phyloP scores from a whole-genome alignment of 1,284 basidiomycete species.

The Leucoagaricus sp. region DNA sequence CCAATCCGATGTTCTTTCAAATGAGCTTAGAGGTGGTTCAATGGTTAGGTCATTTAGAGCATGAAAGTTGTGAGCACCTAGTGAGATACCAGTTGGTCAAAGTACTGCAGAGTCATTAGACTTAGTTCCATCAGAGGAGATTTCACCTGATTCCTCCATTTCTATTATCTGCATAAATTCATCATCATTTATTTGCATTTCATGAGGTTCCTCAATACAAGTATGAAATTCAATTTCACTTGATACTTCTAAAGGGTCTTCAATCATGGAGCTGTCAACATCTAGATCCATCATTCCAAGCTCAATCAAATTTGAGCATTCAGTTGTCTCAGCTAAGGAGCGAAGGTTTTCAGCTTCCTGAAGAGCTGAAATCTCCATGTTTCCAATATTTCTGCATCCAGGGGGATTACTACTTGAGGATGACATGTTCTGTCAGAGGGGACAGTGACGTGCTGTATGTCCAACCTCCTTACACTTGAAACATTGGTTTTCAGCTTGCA shows the following conservation, averaged over 20 bases:
- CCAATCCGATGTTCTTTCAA: background rate
- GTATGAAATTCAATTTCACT: slow-evolving; percentile 9
- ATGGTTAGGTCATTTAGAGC: background rate
- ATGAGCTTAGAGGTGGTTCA: background rate
- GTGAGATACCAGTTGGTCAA: background rate
- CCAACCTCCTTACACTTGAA: slow-evolving; percentile 20
- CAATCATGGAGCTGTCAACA: too few relatives aligned
- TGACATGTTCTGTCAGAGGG: background rate
- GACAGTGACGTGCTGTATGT: slow-evolving; percentile 14
- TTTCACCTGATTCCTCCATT: too few relatives aligned
- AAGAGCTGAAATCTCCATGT: too few relatives aligned
- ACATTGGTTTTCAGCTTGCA: slow-evolving; percentile 17
- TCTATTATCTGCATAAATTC: too few relatives aligned
- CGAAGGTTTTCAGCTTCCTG: too few relatives aligned
- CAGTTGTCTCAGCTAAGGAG: too few relatives aligned
- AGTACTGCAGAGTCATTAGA: background rate
- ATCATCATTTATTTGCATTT: too few relatives aligned
- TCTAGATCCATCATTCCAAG: background rate
- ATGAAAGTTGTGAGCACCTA: background rate
- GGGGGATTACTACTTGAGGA: too few relatives aligned
- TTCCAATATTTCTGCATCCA: too few relatives aligned
- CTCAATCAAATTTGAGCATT: too few relatives aligned
- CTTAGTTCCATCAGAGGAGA: background rate
- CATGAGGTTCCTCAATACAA: too few relatives aligned
- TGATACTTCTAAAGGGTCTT: slow-evolving; percentile 18